These are phyloP conservation scores for Fusarium haematococcum DNA, from an alignment of 2,329 filamentous ascomycete genomes.

Conservation along the genomic window DNA sequence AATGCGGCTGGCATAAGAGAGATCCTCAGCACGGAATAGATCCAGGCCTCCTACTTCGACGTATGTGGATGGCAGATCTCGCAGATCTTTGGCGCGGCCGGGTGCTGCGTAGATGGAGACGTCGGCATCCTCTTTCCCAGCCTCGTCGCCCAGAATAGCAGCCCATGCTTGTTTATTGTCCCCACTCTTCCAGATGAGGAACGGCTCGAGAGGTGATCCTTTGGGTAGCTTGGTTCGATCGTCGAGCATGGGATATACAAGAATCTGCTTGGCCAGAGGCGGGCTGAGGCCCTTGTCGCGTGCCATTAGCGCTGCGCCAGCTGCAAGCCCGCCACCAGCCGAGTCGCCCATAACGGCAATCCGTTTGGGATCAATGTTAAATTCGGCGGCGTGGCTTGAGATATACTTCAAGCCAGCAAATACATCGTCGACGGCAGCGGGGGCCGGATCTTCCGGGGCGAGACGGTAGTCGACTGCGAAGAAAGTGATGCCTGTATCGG, in stretches of 20 bases:
- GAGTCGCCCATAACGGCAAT: conserved; percentile 40
- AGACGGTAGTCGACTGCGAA: conserved; percentile 57
- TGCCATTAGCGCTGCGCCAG: conserved; percentile 54
- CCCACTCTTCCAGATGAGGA: not conserved
- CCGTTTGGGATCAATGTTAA: conserved; percentile 34
- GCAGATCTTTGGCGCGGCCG: not conserved
- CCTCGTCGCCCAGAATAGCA: not conserved
- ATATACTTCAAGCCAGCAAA: conserved; percentile 48
- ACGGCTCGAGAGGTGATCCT: not conserved
- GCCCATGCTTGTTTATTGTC: not conserved
- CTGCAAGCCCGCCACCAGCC: conserved; percentile 38
- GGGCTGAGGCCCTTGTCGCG: conserved; percentile 43
- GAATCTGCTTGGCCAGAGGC: conserved; percentile 48
- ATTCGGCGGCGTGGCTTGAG: conserved; percentile 27
- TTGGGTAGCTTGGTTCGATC: conserved; percentile 38
- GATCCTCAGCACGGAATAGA: not conserved
- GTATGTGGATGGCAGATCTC: not conserved
- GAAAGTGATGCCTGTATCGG: conserved; percentile 47
- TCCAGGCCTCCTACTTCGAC: not conserved
- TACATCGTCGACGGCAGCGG: conserved; percentile 52
- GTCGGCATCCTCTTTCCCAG: not conserved
- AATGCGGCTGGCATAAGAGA: not conserved
- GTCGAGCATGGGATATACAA: conserved; percentile 51
- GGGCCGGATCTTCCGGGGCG: conserved; percentile 55
- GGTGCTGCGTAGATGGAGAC: not conserved